phyloP scores from a whole-genome alignment of 352 stramenopile genomes.

The Globisporangium orthogonon region DNA sequence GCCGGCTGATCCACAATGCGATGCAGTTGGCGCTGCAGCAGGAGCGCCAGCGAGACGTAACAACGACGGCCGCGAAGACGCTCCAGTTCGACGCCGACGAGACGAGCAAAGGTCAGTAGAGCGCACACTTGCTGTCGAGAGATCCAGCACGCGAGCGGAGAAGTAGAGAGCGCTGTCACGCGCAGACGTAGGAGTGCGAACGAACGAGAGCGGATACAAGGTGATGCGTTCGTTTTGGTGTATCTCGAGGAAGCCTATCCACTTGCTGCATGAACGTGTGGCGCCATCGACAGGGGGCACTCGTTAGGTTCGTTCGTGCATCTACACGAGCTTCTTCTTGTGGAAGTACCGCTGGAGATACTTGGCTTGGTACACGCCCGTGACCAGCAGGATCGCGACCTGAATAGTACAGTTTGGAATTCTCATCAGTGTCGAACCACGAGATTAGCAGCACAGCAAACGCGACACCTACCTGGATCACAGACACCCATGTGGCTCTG shows the following conservation, averaged over 20 bases:
- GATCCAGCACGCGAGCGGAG: background rate
- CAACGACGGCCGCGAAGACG: conserved; percentile 1
- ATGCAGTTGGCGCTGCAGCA: conserved; percentile 67
- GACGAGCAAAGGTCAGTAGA: conserved; percentile 1
- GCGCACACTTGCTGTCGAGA: background rate
- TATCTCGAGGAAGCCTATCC: background rate
- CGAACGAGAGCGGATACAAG: background rate
- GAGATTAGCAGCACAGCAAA: no score
- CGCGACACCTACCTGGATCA: conserved; percentile 43
- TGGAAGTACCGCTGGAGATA: conserved; percentile 79
- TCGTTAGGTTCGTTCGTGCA: background rate
- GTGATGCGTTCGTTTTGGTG: background rate
- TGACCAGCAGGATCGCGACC: conserved; percentile 63
- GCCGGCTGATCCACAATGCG: conserved; percentile 71
- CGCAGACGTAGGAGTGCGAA: background rate
- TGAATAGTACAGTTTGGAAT: conserved; percentile 8
- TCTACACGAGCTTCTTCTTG: conserved; percentile 83
- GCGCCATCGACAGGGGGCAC: no score
- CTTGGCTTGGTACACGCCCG: conserved; percentile 71
- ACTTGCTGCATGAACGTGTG: no score
- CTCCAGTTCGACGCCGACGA: conserved; percentile 8
- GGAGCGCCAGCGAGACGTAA: conserved; percentile 33
- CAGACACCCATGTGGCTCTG: conserved; percentile 73
- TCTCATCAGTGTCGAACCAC: no score
- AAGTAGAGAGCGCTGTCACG: background rate